Evolutionary conservation across 305 asterid species (phyloP).

Genomic region (Plantago rigida): DNA sequence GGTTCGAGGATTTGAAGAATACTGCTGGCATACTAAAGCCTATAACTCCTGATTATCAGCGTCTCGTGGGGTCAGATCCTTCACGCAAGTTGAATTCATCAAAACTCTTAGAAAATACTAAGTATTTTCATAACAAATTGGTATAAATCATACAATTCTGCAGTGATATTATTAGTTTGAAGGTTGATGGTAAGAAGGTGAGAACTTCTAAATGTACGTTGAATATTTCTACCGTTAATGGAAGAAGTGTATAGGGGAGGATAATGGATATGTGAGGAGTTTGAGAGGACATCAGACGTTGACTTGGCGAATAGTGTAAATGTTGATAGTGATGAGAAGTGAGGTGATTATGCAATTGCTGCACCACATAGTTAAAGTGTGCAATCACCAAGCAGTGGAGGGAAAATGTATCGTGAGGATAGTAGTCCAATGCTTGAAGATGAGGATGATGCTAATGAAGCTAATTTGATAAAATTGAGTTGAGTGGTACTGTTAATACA

Average conservation of each 20-base stretch:
- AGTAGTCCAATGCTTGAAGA: slow-evolving; percentile 22
- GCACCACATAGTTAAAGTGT: slow-evolving; percentile 38
- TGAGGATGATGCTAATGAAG: slow-evolving; percentile 17
- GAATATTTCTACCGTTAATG: slow-evolving; percentile 29
- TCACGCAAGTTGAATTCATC: too few relatives aligned
- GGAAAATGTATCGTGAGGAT: slow-evolving; percentile 33
- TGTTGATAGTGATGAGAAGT: slow-evolving; percentile 27
- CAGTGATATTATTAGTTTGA: too few relatives aligned
- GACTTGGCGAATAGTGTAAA: slow-evolving; percentile 34
- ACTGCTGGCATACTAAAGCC: too few relatives aligned
- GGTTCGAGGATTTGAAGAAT: too few relatives aligned
- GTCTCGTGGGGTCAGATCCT: too few relatives aligned
- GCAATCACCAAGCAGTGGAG: slow-evolving; percentile 40
- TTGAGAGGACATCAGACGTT: slow-evolving; percentile 37
- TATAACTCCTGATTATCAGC: too few relatives aligned
- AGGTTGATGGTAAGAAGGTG: slow-evolving; percentile 44
- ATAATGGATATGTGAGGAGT: slow-evolving; percentile 36
- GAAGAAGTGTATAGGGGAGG: slow-evolving; percentile 37
- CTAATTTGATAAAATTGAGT: slow-evolving; percentile 28
- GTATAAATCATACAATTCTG: too few relatives aligned
- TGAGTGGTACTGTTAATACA: slow-evolving; percentile 33
- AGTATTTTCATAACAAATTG: too few relatives aligned
- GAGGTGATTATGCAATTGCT: slow-evolving; percentile 34
- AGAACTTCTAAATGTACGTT: slow-evolving; percentile 37
- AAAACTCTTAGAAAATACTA: too few relatives aligned